Evolutionary conservation across 2,329 filamentous ascomycete species (phyloP), one percentile per base, ranked within the genome.

Genomic region (Cytospora mali): DNA sequence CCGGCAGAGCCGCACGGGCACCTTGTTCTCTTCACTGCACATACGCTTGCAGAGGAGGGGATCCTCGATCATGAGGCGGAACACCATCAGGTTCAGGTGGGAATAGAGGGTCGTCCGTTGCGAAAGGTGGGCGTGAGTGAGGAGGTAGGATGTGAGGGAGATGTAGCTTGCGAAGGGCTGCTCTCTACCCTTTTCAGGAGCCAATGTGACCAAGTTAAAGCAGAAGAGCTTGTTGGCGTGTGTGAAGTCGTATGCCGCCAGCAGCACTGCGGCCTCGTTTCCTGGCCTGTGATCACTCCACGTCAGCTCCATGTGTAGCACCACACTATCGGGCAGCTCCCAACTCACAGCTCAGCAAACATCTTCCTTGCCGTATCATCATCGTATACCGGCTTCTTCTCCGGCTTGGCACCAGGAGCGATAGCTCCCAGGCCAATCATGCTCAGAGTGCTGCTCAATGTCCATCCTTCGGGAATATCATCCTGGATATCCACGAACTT

Each of bases 191-290:
- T 88, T 88, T 55, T 88, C 86, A 1, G 87, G 76, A 6, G 84
- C 72, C 27, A 87, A 73, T 2, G 86, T 88, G 57, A 97, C 86
- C 50, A 99, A 77, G 69, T 90, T 93, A 73, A 91, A 90, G 74
- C 92, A 94, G 75, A 99, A 98, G 10, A 97, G 82, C 76, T 97
- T 98, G 79, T 98, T 99, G 35, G 93, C 90, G 72, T 96, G 90
- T 3, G 88, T 88, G 73, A 98, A 98, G 74, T 98, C 95, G 73
- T 98, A 99, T 0, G 92, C 89, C 0, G 92, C 88, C 35, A 99
- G 82, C 4, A 98, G 78, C 3, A 96, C 82, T 5, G 93, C 88
- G 18, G 92, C 90, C 74, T 93, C 88, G 63, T 88, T 84, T 3
- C 88, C 87, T 1, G 95, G 95, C 68, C 92, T 96, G 46, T 3